Percentiles rank a stretch among this genome's conserved stretches.
phyloP scores from a whole-genome alignment of 768 basidiomycete species.

The Gautieria morchelliformis region DNA sequence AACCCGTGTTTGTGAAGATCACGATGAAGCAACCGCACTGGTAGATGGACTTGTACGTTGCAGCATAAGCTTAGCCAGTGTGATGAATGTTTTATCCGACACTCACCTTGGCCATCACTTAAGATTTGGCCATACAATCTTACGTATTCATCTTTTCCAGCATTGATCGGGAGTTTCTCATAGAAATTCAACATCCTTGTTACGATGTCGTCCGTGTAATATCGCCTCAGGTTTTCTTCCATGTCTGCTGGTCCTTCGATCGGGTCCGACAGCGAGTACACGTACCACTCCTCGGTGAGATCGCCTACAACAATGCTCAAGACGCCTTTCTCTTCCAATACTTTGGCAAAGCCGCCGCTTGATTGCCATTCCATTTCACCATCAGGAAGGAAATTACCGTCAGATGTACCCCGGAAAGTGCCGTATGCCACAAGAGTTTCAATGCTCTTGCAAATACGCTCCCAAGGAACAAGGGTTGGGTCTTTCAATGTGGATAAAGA shows the following conservation, averaged over 20 bases:
- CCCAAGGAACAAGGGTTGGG: constrained; percentile 36
- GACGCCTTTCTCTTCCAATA: constrained; percentile 47
- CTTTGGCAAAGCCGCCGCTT: constrained; percentile 45
- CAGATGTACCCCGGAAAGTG: constrained; percentile 61
- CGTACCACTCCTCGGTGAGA: constrained; percentile 66
- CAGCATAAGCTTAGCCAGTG: too few relatives aligned
- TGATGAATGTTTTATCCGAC: too few relatives aligned
- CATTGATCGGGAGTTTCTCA: constrained; percentile 28
- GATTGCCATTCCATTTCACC: constrained; percentile 64
- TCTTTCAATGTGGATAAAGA: constrained; percentile 44
- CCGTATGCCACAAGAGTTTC: constrained; percentile 46
- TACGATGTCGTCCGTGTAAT: constrained; percentile 44
- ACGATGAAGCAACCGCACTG: constrained; percentile 49
- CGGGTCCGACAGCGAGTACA: constrained; percentile 63
- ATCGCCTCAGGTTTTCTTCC: constrained; percentile 46
- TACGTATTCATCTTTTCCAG: constrained; percentile 33
- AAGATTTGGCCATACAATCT: constrained; percentile 50
- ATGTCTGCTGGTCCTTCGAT: constrained; percentile 42
- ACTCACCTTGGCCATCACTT: constrained; percentile 37
- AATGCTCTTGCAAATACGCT: constrained; percentile 45
- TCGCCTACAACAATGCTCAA: constrained; percentile 58
- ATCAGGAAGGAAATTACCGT: constrained; percentile 46
- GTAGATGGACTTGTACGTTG: constrained; percentile 42
- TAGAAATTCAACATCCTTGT: constrained; percentile 37
- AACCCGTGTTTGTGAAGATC: constrained; percentile 49